phyloP scores from a whole-genome alignment of 148 eudicot species.

The Selenicereus undatus region DNA sequence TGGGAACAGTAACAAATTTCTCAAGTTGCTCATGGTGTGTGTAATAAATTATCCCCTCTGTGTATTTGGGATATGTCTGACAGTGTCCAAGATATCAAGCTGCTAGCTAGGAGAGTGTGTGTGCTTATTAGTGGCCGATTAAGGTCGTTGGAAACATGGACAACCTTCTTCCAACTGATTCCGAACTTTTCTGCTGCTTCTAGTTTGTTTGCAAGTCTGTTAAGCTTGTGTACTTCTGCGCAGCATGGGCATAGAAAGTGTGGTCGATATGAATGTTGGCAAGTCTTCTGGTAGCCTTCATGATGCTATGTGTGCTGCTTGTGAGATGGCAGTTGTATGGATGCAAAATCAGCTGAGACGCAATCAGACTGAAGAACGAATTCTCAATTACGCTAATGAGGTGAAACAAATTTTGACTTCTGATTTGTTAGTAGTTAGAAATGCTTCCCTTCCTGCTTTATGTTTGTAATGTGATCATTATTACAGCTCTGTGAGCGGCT shows the following conservation, averaged over 20 bases:
- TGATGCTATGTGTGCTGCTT: constrained; percentile 57
- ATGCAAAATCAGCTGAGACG: constrained; percentile 68
- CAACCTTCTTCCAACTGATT: not conserved
- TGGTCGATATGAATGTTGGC: constrained; percentile 51
- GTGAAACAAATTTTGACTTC: constrained; percentile 25
- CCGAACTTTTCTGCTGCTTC: not conserved
- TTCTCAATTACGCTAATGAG: constrained; percentile 68
- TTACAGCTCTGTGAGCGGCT: constrained; percentile 76
- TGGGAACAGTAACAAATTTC: too few species aligned
- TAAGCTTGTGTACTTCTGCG: not conserved
- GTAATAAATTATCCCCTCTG: too few species aligned
- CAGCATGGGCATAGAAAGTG: constrained; percentile 83
- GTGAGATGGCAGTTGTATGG: constrained; percentile 91
- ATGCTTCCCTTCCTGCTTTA: constrained; percentile 11
- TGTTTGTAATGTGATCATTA: constrained; percentile 5
- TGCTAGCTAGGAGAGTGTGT: too few species aligned
- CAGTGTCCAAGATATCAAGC: too few species aligned
- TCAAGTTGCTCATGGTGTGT: too few species aligned
- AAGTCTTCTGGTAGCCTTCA: constrained; percentile 36
- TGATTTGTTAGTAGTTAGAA: not conserved
- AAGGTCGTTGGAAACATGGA: not conserved
- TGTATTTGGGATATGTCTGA: too few species aligned
- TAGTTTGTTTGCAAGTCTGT: not conserved
- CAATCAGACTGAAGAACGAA: constrained; percentile 63
- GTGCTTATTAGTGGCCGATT: too few species aligned